Conservation (phyloP, 228 moss, liverwort and hornwort genomes). For the Sphagnum fallax region DNA sequence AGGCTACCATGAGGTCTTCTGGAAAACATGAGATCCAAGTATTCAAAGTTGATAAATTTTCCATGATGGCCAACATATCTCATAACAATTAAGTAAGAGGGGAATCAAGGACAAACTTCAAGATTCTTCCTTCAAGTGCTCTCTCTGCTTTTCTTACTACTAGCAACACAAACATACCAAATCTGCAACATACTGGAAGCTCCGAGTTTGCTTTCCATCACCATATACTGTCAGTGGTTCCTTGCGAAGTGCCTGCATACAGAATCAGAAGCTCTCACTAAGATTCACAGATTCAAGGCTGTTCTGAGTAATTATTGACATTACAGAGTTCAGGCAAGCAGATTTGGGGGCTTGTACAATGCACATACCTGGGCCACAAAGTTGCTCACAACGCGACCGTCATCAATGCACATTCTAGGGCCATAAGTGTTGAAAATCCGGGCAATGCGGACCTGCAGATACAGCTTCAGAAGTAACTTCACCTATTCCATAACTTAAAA, state of each 20-base stretch:
- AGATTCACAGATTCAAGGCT: not conserved
- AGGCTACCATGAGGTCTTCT: no score
- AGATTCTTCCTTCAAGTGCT: no score
- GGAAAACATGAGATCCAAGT: no score
- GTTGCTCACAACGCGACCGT: constrained; percentile 58
- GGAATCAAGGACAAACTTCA: no score
- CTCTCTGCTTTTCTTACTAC: not conserved
- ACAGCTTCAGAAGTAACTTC: not conserved
- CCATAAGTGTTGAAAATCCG: constrained; percentile 58
- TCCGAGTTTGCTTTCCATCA: constrained; percentile 48
- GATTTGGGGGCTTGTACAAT: not conserved
- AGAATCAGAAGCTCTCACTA: not conserved
- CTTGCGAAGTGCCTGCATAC: constrained; percentile 32
- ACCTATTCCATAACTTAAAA: no score
- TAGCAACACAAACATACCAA: constrained; percentile 17
- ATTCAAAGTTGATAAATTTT: no score
- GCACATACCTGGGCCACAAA: constrained; percentile 46
- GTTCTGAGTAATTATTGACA: not conserved
- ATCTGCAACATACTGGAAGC: constrained; percentile 44
- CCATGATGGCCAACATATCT: no score
- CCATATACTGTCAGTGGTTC: constrained; percentile 55
- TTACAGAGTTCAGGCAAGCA: not conserved
- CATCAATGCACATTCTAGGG: constrained; percentile 57
- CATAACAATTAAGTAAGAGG: no score
- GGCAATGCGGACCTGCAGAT: constrained; percentile 37